Evolutionary conservation across 352 stramenopile species (phyloP), one percentile per base, ranked within the genome.

Genomic region (Globisporangium spiculum): DNA sequence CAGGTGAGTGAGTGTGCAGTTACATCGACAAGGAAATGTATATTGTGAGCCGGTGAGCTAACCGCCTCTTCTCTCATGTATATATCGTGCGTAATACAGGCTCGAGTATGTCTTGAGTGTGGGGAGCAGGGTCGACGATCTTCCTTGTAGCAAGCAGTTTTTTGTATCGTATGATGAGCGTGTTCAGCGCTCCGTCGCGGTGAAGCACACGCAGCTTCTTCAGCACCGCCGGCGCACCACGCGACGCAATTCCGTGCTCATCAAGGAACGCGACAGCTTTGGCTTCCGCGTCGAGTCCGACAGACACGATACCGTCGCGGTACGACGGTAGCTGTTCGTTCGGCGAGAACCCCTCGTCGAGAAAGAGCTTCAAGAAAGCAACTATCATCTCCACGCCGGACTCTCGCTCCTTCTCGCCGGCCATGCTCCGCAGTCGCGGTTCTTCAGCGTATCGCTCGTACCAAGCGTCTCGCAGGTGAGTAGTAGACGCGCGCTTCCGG

Each of bases 371-470:
- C 48, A 54, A 54, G 18, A 54, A 24, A 54, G 48, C 20, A 27
- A 54, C 48, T 4, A 54, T 4, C 16, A 54, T 54, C 48, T 54
- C 27, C 16, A 0, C 48, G 48, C 27, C 48, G 48, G 18, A 54
- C 48, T 54, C 27, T 54, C 48, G 20, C 0, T 54, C 5, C 48
- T 54, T 54, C 48, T 54, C 48, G 20, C 18, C 48, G 48, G 48
- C 5, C 0, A 54, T 27, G 48, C 1, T 27, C 48, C 48, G 27
- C 18, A 27, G 48, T 16, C 20, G 48, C 16, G 20, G 18, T 14
- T 54, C 48, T 54, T 54, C 48, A 54, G 48, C 14, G 48, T 54
- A 54, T 5, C 48, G 27, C 48, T 54, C 48, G 48, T 54, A 54
- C 20, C 48, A 54, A 54, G 48, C 48, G 48, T 4, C 48, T 54